Conservation (phyloP, 2,329 filamentous ascomycete species). For the Aureobasidium mangrovei region DNA sequence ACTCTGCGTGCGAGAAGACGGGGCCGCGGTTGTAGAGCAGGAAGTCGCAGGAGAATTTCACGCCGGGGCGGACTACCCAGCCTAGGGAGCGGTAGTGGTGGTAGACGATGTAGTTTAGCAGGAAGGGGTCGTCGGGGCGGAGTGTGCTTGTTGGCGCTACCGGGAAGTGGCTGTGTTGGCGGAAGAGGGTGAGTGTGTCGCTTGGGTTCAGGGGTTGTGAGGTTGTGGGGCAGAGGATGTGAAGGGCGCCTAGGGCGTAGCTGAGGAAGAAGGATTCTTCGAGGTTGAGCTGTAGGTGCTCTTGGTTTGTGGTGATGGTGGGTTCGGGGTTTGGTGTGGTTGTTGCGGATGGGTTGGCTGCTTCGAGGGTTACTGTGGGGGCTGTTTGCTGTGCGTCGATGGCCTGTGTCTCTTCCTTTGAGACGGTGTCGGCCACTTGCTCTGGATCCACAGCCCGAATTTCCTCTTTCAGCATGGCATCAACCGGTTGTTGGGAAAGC, state of each 20-base stretch:
- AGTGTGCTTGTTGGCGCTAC: constrained; percentile 34
- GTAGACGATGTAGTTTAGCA: constrained; percentile 81
- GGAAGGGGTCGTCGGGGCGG: constrained; percentile 70
- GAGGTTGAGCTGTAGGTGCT: constrained; percentile 83
- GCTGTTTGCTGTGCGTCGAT: not conserved
- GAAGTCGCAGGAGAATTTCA: constrained; percentile 93
- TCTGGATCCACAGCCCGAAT: not conserved
- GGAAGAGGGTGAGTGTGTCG: constrained; percentile 50
- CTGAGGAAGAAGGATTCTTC: constrained; percentile 88
- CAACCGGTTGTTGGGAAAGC: not conserved
- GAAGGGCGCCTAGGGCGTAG: constrained; percentile 69
- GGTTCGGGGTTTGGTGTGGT: not conserved
- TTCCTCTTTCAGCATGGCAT: not conserved
- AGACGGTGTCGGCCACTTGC: not conserved
- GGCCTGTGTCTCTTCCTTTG: not conserved
- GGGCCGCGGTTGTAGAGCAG: constrained; percentile 90
- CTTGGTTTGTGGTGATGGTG: constrained; percentile 42
- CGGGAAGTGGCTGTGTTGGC: constrained; percentile 22
- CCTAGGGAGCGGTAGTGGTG: constrained; percentile 94
- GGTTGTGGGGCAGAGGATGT: constrained; percentile 35
- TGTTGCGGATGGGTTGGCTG: not conserved
- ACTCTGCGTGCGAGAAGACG: constrained; percentile 91
- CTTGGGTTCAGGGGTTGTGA: constrained; percentile 34
- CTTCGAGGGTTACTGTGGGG: not conserved
- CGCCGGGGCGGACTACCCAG: constrained; percentile 85